Percentiles rank a stretch among this genome's conserved stretches.
phyloP scores from a whole-genome alignment of 768 basidiomycete genomes.

The Boletales sp. region DNA sequence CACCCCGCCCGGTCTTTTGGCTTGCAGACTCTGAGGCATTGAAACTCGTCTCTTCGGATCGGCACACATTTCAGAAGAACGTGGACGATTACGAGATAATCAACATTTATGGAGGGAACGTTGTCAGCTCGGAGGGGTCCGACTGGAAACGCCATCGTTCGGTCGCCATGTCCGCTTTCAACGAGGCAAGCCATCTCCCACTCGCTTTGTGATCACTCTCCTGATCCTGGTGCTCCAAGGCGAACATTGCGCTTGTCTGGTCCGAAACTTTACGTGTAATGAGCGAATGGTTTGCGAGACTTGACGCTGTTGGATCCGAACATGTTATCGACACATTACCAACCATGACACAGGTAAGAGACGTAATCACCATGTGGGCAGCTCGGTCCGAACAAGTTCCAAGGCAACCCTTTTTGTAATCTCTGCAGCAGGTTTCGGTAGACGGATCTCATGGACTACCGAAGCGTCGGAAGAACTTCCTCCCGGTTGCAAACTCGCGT shows the following conservation, averaged over 20 bases:
- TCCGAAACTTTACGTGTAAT: constrained; percentile 38
- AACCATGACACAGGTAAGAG: constrained; percentile 13
- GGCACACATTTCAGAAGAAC: constrained; percentile 40
- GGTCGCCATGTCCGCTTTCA: constrained; percentile 48
- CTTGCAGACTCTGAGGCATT: constrained; percentile 43
- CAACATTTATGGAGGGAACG: constrained; percentile 45
- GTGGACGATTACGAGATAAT: constrained; percentile 36
- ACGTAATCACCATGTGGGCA: not conserved
- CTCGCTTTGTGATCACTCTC: no score
- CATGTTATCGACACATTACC: constrained; percentile 16
- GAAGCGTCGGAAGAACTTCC: constrained; percentile 25
- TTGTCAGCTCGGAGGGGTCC: constrained; percentile 39
- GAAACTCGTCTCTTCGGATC: constrained; percentile 31
- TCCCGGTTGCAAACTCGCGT: constrained; percentile 32
- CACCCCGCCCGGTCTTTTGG: constrained; percentile 36
- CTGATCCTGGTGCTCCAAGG: constrained; percentile 22
- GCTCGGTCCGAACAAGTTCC: not conserved
- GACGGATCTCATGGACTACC: constrained; percentile 31
- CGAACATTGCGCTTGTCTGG: constrained; percentile 49
- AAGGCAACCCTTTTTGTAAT: constrained; percentile 39
- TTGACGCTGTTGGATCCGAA: constrained; percentile 26
- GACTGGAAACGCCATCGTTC: constrained; percentile 48
- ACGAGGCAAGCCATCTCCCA: constrained; percentile 33
- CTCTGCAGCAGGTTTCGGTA: constrained; percentile 41
- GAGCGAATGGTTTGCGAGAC: constrained; percentile 40